Percentiles rank a stretch among this genome's conserved stretches.
Conservation (phyloP, 768 basidiomycete genomes). For the Suillus spraguei region DNA sequence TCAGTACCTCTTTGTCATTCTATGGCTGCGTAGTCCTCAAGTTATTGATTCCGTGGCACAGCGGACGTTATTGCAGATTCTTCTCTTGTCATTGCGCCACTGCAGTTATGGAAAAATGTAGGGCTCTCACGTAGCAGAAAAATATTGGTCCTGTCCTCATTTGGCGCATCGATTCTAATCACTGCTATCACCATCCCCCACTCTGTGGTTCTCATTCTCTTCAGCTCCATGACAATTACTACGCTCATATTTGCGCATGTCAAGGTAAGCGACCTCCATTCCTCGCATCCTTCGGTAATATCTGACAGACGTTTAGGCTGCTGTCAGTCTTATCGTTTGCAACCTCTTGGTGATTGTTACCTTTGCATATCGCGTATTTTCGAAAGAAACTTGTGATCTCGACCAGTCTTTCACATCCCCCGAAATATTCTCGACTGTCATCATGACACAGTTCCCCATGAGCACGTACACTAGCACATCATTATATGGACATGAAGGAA, state of each 20-base stretch:
- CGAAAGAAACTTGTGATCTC: constrained; percentile 11
- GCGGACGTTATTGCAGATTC: neutral
- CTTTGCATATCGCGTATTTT: constrained; percentile 22
- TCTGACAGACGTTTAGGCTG: constrained; percentile 15
- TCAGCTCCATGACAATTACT: constrained; percentile 10
- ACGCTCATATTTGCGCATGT: constrained; percentile 26
- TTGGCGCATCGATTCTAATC: constrained; percentile 27
- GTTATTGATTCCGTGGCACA: neutral
- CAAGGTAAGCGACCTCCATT: constrained; percentile 14
- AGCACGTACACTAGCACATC: neutral
- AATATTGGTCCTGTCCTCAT: constrained; percentile 21
- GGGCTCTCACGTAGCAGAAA: constrained; percentile 19
- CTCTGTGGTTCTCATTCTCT: constrained; percentile 13
- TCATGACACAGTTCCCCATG: neutral
- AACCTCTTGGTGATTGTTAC: constrained; percentile 31
- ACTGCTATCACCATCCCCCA: constrained; percentile 22
- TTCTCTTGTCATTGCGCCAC: neutral
- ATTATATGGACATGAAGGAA: neutral
- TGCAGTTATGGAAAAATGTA: constrained; percentile 19
- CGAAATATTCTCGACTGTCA: neutral
- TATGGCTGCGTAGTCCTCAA: neutral
- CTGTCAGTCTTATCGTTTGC: constrained; percentile 29
- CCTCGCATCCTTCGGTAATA: neutral
- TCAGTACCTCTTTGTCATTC: constrained; percentile 15
- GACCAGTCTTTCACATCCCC: constrained; percentile 8